Base-by-base conservation (phyloP, 1,139 yeast genomes). In the Protomyces gravidus region DNA sequence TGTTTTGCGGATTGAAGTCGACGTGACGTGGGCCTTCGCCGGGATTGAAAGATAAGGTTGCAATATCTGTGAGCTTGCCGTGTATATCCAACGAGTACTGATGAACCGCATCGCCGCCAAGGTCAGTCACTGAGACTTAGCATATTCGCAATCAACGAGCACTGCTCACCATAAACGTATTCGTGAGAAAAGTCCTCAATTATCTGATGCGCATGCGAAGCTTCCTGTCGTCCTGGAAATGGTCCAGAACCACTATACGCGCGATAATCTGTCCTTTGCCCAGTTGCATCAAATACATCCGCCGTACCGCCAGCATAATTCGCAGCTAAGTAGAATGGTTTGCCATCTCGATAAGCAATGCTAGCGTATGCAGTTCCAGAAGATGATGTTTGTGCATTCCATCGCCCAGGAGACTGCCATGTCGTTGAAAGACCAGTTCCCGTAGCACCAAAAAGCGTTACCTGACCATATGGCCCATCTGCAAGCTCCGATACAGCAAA, bases 191-290 rank as follows among this genome's bases (percentile, higher is more conserved):
- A n/a, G 32, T 55, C 59, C 25, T 27, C 53, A n/a, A 48, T 32
- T n/a, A 55, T 55, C 33, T 55, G 59, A 42, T 55, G 59, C n/a
- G 39, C 40, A 25, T 55, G 59, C 17, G 59, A 49, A n/a, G 36
- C 11, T 39, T 26, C 32, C 25, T 55, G 59, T n/a, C 59, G 53
- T 2, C 59, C 59, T 11, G 50, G 53, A 26, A 55, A 53, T 6
- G 58, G 58, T 4, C 58, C 58, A 1, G 51, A 33, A 5, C 51
- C 58, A 4, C 33, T 33, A 19, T 17, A 45, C 4, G 30, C 15
- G 4, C 33, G 17, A 5, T 46, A 17, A 23, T 53, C 42, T 27
- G 40, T 6, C 27, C n/a, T 25, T 2, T 17, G 19, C 3, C 58
- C 58, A 3, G 32, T 17, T 3, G 36, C 51, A 46, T 26, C 36